phyloP scores from a whole-genome alignment of 805 yeast genomes.

The Yamadazyma kitorensis region DNA sequence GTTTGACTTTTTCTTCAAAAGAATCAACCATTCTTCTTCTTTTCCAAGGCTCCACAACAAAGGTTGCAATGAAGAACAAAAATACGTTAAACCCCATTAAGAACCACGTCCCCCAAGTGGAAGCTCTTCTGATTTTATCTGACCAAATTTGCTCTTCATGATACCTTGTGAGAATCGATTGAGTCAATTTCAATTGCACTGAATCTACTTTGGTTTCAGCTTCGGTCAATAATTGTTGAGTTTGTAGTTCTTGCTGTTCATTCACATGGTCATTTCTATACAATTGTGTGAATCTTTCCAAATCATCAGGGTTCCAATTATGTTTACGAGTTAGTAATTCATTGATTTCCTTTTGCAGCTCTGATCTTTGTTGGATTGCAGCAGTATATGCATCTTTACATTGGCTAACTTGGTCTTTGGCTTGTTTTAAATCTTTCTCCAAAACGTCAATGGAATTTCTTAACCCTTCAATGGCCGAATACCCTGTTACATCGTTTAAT shows the following conservation, averaged over 20 bases:
- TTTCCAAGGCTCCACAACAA: constrained; percentile 94
- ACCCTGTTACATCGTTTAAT: constrained; percentile 90
- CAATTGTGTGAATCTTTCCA: constrained; percentile 78
- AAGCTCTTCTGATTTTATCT: constrained; percentile 88
- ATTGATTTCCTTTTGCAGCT: constrained; percentile 80
- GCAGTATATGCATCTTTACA: constrained; percentile 53
- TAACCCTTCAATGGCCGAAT: constrained; percentile 71
- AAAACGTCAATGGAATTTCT: constrained; percentile 55
- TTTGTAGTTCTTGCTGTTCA: constrained; percentile 54
- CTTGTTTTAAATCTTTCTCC: constrained; percentile 50
- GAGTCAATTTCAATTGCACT: constrained; percentile 63
- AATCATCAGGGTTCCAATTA: constrained; percentile 73
- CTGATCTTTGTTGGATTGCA: constrained; percentile 62
- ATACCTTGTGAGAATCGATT: constrained; percentile 80
- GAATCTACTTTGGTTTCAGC: constrained; percentile 67
- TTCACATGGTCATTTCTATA: constrained; percentile 79
- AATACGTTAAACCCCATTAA: constrained; percentile 84
- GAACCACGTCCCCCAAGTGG: constrained; percentile 95
- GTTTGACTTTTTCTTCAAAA: constrained; percentile 77
- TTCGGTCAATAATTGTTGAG: constrained; percentile 46
- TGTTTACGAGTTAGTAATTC: constrained; percentile 83
- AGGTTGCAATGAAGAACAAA: constrained; percentile 76
- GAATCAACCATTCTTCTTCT: constrained; percentile 74
- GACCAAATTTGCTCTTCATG: constrained; percentile 99
- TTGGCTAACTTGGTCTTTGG: constrained; percentile 46